Evolutionary conservation across 177 flowering plant genomes (phyloP), one percentile per base, ranked within the genome.

Genomic region (Tripterygium wilfordii): DNA sequence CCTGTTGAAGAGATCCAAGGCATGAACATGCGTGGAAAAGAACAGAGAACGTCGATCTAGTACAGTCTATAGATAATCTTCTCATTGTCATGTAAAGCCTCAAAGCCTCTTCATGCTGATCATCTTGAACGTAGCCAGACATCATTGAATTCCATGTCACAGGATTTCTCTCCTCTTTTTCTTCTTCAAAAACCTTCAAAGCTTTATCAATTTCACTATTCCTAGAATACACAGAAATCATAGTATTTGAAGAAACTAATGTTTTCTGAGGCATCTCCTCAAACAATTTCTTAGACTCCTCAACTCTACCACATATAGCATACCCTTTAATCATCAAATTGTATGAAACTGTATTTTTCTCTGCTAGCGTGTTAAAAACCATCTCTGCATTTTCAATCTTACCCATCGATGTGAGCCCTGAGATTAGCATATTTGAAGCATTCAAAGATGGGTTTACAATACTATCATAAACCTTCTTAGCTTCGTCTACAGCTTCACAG

Each of bases 241-340:
- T 50, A 5, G 36, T 38, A 28, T 50, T 50, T 2, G 20, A 16
- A 26, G 54, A 50, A 26, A 50, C 19, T 22, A 50, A 38, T 20
- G 44, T 26, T 39, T 27, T 50, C 14, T 38, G 17, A 39, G 54
- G 36, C 45, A 50, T 38, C 23, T 18, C 29, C 35, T 39, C 54
- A 50, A 50, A 50, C 20, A 50, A 18, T 29, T 27, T 50, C 19
- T 26, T 39, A 18, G 54, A 50, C 27, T 50, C 44, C 8, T 38
- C 35, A 37, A 28, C 27, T 37, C 36, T 35, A 19, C 54, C 54
- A 10, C 18, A 2, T 2, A 28, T 8, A 4, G 54, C 54, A 50
- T 50, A 50, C 42, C 54, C 54, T 28, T 50, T 50, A 39, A 50
- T 50, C 54, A 50, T 50, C 54, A 38, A n/a, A 36, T 36, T 48